phyloP scores from a whole-genome alignment of 169 alveolate genomes.

The Pseudocohnilembus persalinus region DNA sequence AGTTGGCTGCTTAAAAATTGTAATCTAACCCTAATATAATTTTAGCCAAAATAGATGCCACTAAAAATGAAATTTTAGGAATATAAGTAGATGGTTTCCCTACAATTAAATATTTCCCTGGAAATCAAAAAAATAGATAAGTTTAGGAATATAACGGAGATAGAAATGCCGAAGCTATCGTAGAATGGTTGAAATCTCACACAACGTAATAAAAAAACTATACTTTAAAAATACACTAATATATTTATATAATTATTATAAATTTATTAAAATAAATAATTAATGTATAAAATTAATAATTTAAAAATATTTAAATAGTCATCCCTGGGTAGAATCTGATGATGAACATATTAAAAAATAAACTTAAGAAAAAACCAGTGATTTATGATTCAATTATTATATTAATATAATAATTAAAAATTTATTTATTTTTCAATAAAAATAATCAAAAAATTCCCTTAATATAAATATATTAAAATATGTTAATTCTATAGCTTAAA shows the following conservation, averaged over 20 bases:
- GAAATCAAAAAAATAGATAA: slow-evolving; percentile 48
- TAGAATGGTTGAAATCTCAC: slow-evolving; percentile 41
- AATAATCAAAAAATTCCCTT: no score
- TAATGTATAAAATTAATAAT: no score
- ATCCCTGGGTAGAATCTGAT: neutral
- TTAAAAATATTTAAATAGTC: no score
- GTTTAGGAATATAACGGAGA: slow-evolving; percentile 68
- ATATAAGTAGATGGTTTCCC: slow-evolving; percentile 89
- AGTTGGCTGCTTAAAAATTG: slow-evolving; percentile 68
- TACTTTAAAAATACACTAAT: no score
- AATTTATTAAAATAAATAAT: no score
- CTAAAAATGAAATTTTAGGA: slow-evolving; percentile 73
- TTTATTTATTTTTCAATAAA: no score
- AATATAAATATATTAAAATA: no score
- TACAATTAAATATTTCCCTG: slow-evolving; percentile 80
- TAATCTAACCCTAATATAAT: slow-evolving; percentile 72
- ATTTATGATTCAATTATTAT: no score
- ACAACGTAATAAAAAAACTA: slow-evolving; percentile 27
- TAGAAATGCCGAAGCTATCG: slow-evolving; percentile 59
- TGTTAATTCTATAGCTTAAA: no score
- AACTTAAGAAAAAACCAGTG: no score
- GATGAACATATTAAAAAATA: neutral
- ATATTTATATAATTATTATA: no score
- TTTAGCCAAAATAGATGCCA: slow-evolving; percentile 94
- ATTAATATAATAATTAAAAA: no score